Conservation (phyloP, 495 filamentous ascomycete genomes). For the Echria macrotheca region DNA sequence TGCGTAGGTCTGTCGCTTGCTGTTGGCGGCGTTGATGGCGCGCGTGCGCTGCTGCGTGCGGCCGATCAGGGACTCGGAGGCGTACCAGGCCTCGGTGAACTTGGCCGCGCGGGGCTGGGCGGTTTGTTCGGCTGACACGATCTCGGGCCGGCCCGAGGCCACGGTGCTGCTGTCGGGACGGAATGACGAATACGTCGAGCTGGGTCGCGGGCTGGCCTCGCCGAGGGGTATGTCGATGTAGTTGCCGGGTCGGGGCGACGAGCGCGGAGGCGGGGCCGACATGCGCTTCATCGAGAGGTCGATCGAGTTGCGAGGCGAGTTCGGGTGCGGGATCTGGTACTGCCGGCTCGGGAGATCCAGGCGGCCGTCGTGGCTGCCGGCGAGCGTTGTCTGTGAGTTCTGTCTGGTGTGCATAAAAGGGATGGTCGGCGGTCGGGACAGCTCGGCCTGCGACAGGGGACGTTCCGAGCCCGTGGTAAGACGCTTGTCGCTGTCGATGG, state of each 20-base stretch:
- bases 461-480: constrained; percentile 42
- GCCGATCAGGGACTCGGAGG: constrained; percentile 47
- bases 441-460: constrained; percentile 43
- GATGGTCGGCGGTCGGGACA: constrained; percentile 54
- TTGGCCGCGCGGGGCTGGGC: constrained; percentile 50
- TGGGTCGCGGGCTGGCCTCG: constrained; percentile 27
- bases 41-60: constrained; percentile 44
- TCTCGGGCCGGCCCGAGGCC: constrained; percentile 15
- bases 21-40: constrained; percentile 24
- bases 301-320: constrained; percentile 42
- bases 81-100: constrained; percentile 57
- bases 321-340: constrained; percentile 41
- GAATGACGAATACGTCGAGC: constrained; percentile 12
- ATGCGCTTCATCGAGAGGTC: constrained; percentile 39
- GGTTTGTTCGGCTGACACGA: constrained; percentile 28
- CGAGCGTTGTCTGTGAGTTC: constrained; percentile 47
- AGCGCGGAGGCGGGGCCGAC: constrained; percentile 28
- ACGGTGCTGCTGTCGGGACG: constrained; percentile 14
- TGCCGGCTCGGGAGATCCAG: constrained; percentile 45
- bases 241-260: too few species aligned
- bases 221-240: constrained; percentile 36
- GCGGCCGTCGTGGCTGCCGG: constrained; percentile 43
- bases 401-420: constrained; percentile 72
- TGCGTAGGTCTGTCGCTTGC: constrained; percentile 40
- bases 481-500: constrained; percentile 48